Conservation (phyloP, 805 yeast species). For the Nakazawaea holstii region DNA sequence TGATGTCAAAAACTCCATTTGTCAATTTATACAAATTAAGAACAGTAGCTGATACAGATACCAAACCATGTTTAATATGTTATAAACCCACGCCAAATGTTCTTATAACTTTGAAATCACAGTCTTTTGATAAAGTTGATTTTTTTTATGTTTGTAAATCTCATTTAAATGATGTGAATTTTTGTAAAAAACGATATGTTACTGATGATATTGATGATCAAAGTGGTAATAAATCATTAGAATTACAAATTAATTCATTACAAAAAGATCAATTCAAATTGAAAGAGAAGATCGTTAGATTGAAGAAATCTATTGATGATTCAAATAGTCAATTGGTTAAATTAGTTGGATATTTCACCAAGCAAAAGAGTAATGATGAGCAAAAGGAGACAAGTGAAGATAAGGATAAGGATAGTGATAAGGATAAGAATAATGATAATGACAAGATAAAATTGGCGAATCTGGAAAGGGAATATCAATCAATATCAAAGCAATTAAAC, state of each 20-base stretch:
- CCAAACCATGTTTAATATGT: slow-evolving; percentile 45
- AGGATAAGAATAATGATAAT: slow-evolving; percentile 8
- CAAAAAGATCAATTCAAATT: slow-evolving; percentile 10
- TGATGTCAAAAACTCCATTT: slow-evolving; percentile 21
- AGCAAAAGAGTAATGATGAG: slow-evolving; percentile 6
- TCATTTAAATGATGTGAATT: slow-evolving; percentile 42
- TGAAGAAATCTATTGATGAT: slow-evolving; percentile 24
- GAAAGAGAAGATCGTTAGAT: slow-evolving; percentile 29
- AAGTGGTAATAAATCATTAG: slow-evolving; percentile 18
- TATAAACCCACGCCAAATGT: slow-evolving; percentile 43
- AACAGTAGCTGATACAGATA: slow-evolving; percentile 34
- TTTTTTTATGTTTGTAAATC: slow-evolving; percentile 46
- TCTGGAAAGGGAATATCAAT: slow-evolving; percentile 16
- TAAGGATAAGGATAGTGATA: slow-evolving; percentile 11
- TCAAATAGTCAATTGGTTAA: slow-evolving; percentile 19
- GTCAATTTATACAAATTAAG: slow-evolving; percentile 31
- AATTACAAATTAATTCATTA: slow-evolving; percentile 13
- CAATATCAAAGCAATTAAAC: slow-evolving; percentile 12
- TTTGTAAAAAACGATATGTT: slow-evolving; percentile 31
- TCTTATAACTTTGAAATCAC: slow-evolving; percentile 35
- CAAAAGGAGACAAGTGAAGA: slow-evolving; percentile 8
- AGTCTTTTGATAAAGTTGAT: slow-evolving; percentile 37
- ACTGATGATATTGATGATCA: slow-evolving; percentile 21
- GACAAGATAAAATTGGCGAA: slow-evolving; percentile 10
- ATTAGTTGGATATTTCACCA: slow-evolving; percentile 19